Evolutionary conservation across 345 rosid genomes (phyloP).

Genomic region (Eucalyptus curtisii): DNA sequence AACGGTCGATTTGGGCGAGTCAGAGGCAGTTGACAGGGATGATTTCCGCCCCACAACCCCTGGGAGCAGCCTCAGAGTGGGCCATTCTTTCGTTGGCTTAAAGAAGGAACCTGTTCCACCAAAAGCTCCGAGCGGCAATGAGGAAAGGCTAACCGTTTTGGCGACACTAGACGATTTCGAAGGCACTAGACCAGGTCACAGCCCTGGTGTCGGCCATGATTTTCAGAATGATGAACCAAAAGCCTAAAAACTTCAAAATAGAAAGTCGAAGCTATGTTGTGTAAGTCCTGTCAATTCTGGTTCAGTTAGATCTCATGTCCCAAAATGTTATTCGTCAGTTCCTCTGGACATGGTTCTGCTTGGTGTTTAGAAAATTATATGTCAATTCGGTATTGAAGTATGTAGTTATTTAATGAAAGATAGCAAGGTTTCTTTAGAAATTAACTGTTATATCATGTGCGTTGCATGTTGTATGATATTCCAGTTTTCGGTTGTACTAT

Average conservation of each 20-base stretch:
- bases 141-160: not conserved
- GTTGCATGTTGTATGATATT: not conserved
- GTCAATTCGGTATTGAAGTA: not conserved
- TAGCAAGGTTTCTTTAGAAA: not conserved
- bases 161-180: conserved; percentile 1
- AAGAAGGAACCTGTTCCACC: not conserved
- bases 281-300: not conserved
- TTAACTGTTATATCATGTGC: not conserved
- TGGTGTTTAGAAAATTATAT: not conserved
- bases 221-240: conserved; percentile 9
- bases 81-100: conserved; percentile 2
- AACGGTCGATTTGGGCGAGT: not conserved
- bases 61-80: conserved; percentile 26
- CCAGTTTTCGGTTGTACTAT: not conserved
- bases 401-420: not conserved
- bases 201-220: conserved; percentile 44
- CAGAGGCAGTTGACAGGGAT: not conserved
- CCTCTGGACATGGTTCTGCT: not conserved
- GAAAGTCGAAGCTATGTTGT: not conserved
- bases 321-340: not conserved
- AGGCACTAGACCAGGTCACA: conserved; percentile 46
- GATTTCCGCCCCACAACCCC: conserved; percentile 18
- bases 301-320: not conserved
- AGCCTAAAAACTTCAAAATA: not conserved
- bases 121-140: not conserved